These are phyloP conservation scores for Fusarium circinatum DNA, from an alignment of 2,329 filamentous ascomycete genomes.

Conservation along the genomic window DNA sequence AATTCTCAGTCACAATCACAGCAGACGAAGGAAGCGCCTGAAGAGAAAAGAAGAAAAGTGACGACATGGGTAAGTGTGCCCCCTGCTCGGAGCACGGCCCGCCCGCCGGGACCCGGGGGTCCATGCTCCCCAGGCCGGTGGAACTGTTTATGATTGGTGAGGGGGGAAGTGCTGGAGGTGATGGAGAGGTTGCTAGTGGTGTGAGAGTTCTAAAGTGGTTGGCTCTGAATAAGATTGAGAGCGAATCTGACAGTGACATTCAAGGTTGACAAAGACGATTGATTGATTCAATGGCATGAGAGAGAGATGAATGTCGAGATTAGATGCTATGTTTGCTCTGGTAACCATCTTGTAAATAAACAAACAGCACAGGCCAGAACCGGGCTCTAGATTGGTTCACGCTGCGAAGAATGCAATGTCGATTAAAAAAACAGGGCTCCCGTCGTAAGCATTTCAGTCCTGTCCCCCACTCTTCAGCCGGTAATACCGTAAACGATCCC, in stretches of 20 bases:
- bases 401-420: neutral
- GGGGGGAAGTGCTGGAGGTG: conserved; percentile 21
- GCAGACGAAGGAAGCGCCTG: neutral
- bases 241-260: neutral
- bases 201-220: neutral
- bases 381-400: conserved; percentile 2
- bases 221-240: neutral
- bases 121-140: conserved; percentile 44
- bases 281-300: conserved; percentile 3
- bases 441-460: neutral
- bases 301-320: neutral
- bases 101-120: conserved; percentile 40
- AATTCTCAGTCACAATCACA: conserved; percentile 21
- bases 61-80: conserved; percentile 29
- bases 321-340: conserved; percentile 8
- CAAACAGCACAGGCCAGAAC: conserved; percentile 35
- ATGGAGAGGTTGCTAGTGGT: conserved; percentile 19
- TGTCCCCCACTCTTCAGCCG: conserved; percentile 23
- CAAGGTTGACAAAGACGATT: neutral
- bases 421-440: conserved; percentile 4
- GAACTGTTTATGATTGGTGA: conserved; percentile 42
- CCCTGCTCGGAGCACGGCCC: conserved; percentile 34
- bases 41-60: conserved; percentile 13
- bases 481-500: conserved; percentile 6
- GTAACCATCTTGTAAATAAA: conserved; percentile 22